phyloP scores from a whole-genome alignment of 306 rosid species.

The peach (Prunus persica) region Prunus_persica_NCBIv2 NC_034009.1:24784001-24784500 shows the following conservation, averaged over 20 bases:
- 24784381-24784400: constrained; percentile 72
- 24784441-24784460: constrained; percentile 45
- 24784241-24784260: not conserved
- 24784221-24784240: not conserved
- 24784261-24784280: not conserved
- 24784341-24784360: constrained; percentile 12
- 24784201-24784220: not conserved
- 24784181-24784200: not conserved
- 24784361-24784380: constrained; percentile 72
- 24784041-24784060: not conserved
- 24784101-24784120: not conserved
- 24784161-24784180: not conserved
- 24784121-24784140: not conserved
- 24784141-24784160: not conserved
- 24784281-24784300: not conserved
- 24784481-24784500: constrained; percentile 53
- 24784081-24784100: not conserved
- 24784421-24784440: constrained; percentile 60
- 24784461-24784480: constrained; percentile 47
- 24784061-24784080: not conserved
- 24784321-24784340: not conserved
- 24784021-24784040: not conserved
- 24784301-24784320: not conserved
- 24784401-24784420: constrained; percentile 58
- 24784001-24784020: not conserved